These are phyloP conservation scores for Haplosporangium sp. DNA, from an alignment of 371 early-diverging fungal species.

Conservation along the genomic window DNA sequence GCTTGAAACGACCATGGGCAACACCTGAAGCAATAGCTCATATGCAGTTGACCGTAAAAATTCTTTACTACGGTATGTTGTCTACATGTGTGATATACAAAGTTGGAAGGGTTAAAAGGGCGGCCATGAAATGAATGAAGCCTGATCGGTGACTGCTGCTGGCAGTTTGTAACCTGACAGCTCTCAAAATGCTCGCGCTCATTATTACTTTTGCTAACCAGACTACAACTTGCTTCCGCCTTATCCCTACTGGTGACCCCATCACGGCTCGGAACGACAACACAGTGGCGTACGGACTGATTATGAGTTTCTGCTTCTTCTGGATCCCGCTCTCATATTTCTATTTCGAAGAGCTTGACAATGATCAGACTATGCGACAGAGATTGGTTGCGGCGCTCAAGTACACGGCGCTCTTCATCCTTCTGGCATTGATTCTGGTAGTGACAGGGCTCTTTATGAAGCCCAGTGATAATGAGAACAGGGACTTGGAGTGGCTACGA, in stretches of 20 bases:
- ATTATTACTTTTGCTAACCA: too few relatives aligned
- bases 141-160: too few relatives aligned
- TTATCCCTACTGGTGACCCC: background rate
- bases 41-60: slow-evolving; percentile 59
- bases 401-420: slow-evolving; percentile 48
- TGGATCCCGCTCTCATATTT: slow-evolving; percentile 77
- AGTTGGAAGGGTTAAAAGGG: background rate
- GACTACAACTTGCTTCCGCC: too few relatives aligned
- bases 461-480: slow-evolving; percentile 37
- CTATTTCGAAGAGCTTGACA: slow-evolving; percentile 68
- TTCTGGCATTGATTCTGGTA: slow-evolving; percentile 35
- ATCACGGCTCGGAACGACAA: background rate
- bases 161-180: too few relatives aligned
- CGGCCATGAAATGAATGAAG: too few relatives aligned
- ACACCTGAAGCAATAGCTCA: slow-evolving; percentile 60
- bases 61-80: slow-evolving; percentile 67
- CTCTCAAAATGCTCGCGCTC: too few relatives aligned
- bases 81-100: too few relatives aligned
- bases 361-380: slow-evolving; percentile 22
- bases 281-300: slow-evolving; percentile 63
- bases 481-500: slow-evolving; percentile 48
- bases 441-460: slow-evolving; percentile 46
- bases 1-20: slow-evolving; percentile 74
- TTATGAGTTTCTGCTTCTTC: slow-evolving; percentile 64
- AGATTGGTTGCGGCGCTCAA: slow-evolving; percentile 44